phyloP scores from a whole-genome alignment of 2,329 filamentous ascomycete species.

The Alternaria incomplexa region DNA sequence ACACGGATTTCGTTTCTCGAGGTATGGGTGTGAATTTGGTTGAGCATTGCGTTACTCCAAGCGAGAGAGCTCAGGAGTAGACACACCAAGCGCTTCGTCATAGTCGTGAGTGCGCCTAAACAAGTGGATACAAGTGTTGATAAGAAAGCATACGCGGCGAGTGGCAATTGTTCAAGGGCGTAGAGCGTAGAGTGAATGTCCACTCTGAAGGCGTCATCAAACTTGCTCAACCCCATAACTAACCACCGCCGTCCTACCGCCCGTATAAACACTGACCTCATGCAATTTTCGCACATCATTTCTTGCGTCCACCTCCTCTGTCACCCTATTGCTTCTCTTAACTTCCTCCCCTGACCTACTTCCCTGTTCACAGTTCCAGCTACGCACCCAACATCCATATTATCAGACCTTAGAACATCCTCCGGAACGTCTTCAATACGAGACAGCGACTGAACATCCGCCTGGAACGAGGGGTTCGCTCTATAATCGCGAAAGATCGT shows the following conservation, averaged over 20 bases:
- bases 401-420: neutral
- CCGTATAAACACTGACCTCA: neutral
- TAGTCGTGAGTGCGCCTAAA: neutral
- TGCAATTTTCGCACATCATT: neutral
- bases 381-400: neutral
- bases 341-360: no score
- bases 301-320: accelerated
- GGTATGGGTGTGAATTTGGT: neutral
- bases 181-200: neutral
- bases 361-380: no score
- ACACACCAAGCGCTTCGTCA: neutral
- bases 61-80: neutral
- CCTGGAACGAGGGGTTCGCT: no score
- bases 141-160: neutral
- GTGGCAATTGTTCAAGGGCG: neutral
- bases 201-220: neutral
- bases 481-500: neutral
- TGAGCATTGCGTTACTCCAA: neutral
- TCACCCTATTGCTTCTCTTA: neutral
- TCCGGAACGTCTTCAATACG: neutral
- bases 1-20: neutral
- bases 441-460: neutral
- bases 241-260: neutral
- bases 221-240: neutral
- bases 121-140: neutral